A percentile compares a stretch with the other conserved stretches of the same genome.
These are phyloP conservation scores for Ceratobasidium papillatum DNA, from an alignment of 1,284 basidiomycete species.

Conservation along the genomic window DNA sequence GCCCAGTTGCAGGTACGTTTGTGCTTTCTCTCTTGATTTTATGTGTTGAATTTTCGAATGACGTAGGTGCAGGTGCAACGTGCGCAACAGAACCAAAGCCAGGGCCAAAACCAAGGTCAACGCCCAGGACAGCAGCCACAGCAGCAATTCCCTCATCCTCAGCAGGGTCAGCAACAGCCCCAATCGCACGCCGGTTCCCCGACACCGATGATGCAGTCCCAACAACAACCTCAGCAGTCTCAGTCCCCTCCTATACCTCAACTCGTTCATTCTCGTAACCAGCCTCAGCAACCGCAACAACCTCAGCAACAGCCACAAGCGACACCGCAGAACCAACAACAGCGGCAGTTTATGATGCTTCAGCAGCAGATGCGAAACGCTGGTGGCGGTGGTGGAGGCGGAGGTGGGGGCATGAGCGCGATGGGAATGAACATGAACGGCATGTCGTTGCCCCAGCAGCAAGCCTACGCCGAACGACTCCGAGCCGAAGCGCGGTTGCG, in stretches of 20 bases:
- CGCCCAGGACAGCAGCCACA: slow-evolving; percentile 12
- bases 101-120: slow-evolving; percentile 20
- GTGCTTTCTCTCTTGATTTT: neutral
- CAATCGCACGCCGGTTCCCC: slow-evolving; percentile 26
- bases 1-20: slow-evolving; percentile 56
- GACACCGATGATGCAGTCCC: slow-evolving; percentile 6
- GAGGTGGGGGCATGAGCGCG: neutral
- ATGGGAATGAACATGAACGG: slow-evolving; percentile 16
- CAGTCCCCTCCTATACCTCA: slow-evolving; percentile 32
- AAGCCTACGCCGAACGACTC: slow-evolving; percentile 12
- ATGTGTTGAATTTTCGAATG: neutral
- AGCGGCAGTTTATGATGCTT: slow-evolving; percentile 38
- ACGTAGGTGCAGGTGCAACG: neutral
- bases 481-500: slow-evolving; percentile 21
- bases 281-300: slow-evolving; percentile 18
- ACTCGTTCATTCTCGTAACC: slow-evolving; percentile 21
- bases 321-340: slow-evolving; percentile 19
- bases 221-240: slow-evolving; percentile 23
- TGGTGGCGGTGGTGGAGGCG: neutral
- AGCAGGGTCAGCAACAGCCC: slow-evolving; percentile 8
- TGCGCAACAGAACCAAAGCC: neutral
- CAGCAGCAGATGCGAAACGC: slow-evolving; percentile 36
- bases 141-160: slow-evolving; percentile 8
- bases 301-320: slow-evolving; percentile 17
- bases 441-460: slow-evolving; percentile 20